Base-by-base conservation (phyloP, 2,329 filamentous ascomycete species). In the Diaporthe eres region DNA sequence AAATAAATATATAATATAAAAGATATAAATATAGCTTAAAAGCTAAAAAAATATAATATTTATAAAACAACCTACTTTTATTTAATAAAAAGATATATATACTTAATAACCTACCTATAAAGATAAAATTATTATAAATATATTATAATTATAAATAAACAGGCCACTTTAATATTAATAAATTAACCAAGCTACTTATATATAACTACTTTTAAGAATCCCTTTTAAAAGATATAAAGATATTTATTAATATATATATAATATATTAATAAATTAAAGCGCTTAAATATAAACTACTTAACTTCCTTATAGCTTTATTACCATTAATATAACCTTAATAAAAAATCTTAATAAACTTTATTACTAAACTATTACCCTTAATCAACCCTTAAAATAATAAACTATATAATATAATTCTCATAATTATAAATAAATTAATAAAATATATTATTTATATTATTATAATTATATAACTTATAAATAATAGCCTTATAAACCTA, bases 211-310 rank as follows among this genome's bases (percentile, higher is more conserved):
- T 28, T 28, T 28, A 28, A 3, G 3, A 28, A 28, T 28, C 2
- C 7, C 17, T 37, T 37, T 37, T 37, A 37, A 37, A 37, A 9
- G 34, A 37, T 37, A 37, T 37, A 37, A 37, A 37, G 37, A 34
- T 15, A 58, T 39, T n/a, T 55, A 57, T 60, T 72, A 72, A 57
- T 42, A 42, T 34, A 5, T 72, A 57, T 72, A 57, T 31, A 57
- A 4, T 57, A 39, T 57, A 42, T 34, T 55, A 72, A 28, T 17
- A 19, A 58, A 72, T 44, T 10, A 72, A 72, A 60, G 25, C 19
- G 3, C 39, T 39, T 19, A 55, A 55, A 6, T 28, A 72, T 60
- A 28, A 22, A 28, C 22, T 72, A 42, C 19, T 58, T 60, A 57
- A 22, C 25, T 58, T 55, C 15, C 3, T 72, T n/a, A n/a, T 25